Base-by-base conservation (phyloP, 129 eudicot species). In the Arctium lappa region DNA sequence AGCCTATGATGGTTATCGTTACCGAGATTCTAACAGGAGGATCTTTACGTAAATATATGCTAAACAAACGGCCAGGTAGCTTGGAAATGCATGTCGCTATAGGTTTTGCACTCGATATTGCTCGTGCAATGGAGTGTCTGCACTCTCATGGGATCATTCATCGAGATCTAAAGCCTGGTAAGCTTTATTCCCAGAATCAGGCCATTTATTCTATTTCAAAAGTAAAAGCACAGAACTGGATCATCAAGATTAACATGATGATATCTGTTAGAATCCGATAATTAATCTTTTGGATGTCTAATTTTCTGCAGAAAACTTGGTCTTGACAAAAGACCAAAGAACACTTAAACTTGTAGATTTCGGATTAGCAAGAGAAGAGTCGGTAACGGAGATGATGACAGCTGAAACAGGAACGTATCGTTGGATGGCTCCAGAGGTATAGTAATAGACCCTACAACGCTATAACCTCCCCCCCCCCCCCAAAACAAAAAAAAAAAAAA, bases 351-450 rank as follows among this genome's bases (percentile, higher is more conserved):
- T 91, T 42, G 95, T 84, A 39, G 95, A 91, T 84, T 91, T 91
- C 80, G 95, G 95, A 77, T 75, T 91, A 71, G 95, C 95, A 74
- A 91, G 95, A 86, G 95, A 91, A 87, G 95, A 91, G 74, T 85
- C 94, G 6, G 82, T 91, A 44, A 91, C 95, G 39, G 95, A 91
- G 87, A 91, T 89, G 95, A 91, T 91, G 95, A 89, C 92, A 13
- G 95, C 95, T 0, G 95, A 91, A 81, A 91, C 95, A 6, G 95
- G 95, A 63, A 91, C 94, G 8, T 91, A 91, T 62, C 90, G 92
- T 39, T 89, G 94, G 94, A 91, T 91, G 94, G 92, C 95, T 79
- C 94, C 94, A 72, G 94, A 91, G 94, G 94, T 91, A 62, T 68
- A 7, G 30, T 0, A 69, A 53, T 70, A 16, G 32, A 31, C 9